Evolutionary conservation across 2,329 filamentous ascomycete genomes (phyloP), one percentile per base, ranked within the genome.

Genomic region (Metarhizium humberi): DNA sequence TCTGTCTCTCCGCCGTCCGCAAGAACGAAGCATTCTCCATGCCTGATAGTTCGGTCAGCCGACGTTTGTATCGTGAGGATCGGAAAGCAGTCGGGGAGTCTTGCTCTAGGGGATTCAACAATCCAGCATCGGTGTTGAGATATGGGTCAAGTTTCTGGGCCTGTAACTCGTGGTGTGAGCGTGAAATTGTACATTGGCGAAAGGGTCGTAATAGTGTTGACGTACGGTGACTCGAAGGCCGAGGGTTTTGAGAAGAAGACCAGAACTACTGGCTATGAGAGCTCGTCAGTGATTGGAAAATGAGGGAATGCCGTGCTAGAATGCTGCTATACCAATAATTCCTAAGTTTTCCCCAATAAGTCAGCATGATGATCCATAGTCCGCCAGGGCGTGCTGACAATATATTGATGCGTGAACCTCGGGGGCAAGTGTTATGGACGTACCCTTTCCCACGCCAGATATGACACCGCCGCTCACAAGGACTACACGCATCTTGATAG

Each of bases 21-120:
- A 56, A 94, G 80, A 51, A 96, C 92, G 67, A 92, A 96, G 62
- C 88, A 87, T 74, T 96, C 92, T 61, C 92, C 92, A 68, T 95
- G 90, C 71, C 85, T 88, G 14, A 18, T n/a, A 25, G n/a, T 43
- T 18, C 3, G 32, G 8, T 20, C 13, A 29, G 50, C 14, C n/a
- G 6, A 42, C n/a, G 38, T 13, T 16, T 40, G 11, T 40, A 16
- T 40, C 38, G 38, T 40, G 10, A 45, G 20, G 16, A 13, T 46
- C 46, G 20, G 45, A 52, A 38, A 18, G 34, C 36, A 36, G 32
- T 55, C 42, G 42, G 43, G 13, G 11, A 51, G 46, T 58, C 67
- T 30, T 62, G 65, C 66, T 72, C 69, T 13, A 69, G 62, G 6
- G 69, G 70, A 53, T 42, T 63, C 65, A 55, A 30, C 11, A 53